Evolutionary conservation across 495 filamentous ascomycete genomes (phyloP).

Genomic region (Talaromyces ruber): DNA sequence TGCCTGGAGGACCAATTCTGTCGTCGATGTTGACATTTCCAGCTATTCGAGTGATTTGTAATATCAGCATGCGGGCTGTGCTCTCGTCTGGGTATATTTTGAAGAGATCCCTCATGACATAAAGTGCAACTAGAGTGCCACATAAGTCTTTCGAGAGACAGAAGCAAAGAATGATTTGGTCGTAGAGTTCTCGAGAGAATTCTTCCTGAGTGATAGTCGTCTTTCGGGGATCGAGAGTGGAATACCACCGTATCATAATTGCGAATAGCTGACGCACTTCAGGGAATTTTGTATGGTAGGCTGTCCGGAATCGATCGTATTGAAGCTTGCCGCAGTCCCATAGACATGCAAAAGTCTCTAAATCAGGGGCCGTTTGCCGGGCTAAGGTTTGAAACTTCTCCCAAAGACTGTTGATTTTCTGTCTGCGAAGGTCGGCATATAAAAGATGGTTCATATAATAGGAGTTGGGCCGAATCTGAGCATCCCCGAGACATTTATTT

Average conservation of each 20-base stretch:
- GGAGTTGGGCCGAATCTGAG: slow-evolving; percentile 55
- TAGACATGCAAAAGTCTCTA: slow-evolving; percentile 61
- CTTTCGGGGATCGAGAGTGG: slow-evolving; percentile 20
- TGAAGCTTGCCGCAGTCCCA: slow-evolving; percentile 52
- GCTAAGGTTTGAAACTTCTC: slow-evolving; percentile 44
- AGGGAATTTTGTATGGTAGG: slow-evolving; percentile 27
- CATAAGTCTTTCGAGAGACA: slow-evolving; percentile 42
- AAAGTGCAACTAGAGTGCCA: slow-evolving; percentile 54
- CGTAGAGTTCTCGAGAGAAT: slow-evolving; percentile 44
- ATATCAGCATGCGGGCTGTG: slow-evolving; percentile 41
- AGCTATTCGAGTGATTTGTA: slow-evolving; percentile 42
- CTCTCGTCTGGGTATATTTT: slow-evolving; percentile 41
- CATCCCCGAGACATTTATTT: slow-evolving; percentile 44
- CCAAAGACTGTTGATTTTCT: slow-evolving; percentile 42
- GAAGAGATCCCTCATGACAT: slow-evolving; percentile 45
- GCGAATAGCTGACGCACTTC: slow-evolving; percentile 47
- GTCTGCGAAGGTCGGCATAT: slow-evolving; percentile 46
- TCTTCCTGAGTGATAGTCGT: slow-evolving; percentile 19
- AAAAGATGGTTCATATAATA: slow-evolving; percentile 73
- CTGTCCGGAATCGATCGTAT: slow-evolving; percentile 33
- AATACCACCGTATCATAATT: slow-evolving; percentile 51
- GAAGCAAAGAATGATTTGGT: slow-evolving; percentile 49
- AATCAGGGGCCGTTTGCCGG: slow-evolving; percentile 46
- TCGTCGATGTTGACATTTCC: slow-evolving; percentile 18
- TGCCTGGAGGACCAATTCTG: not conserved